Evolutionary conservation across 2,329 filamentous ascomycete genomes (phyloP).

Genomic region (Arachnomyces sp.): DNA sequence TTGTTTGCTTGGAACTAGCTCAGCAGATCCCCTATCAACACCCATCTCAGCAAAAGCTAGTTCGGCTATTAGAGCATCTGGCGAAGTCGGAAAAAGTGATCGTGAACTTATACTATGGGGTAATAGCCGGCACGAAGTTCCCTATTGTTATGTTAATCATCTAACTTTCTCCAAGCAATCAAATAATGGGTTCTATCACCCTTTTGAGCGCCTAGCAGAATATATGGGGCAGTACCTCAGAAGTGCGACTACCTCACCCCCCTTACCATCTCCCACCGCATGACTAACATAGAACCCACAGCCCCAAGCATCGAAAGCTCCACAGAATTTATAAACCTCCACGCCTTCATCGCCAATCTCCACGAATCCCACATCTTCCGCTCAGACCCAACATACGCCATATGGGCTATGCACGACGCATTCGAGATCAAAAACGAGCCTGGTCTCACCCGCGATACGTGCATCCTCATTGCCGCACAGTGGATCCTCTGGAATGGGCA

Average conservation of each 20-base stretch:
- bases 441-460: not conserved
- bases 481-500: not conserved
- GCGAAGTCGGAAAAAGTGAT: slow-evolving; percentile 1
- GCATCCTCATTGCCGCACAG: not conserved
- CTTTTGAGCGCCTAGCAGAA: no score
- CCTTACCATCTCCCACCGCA: no score
- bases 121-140: not conserved
- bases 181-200: no score
- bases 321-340: slow-evolving; percentile 4
- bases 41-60: slow-evolving; percentile 7
- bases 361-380: slow-evolving; percentile 2
- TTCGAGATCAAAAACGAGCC: slow-evolving; percentile 1
- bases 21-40: slow-evolving; percentile 6
- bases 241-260: no score
- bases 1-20: slow-evolving; percentile 3
- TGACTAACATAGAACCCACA: not conserved
- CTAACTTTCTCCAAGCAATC: no score
- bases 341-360: slow-evolving; percentile 5
- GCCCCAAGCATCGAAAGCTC: not conserved
- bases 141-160: no score
- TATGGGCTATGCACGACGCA: slow-evolving; percentile 5
- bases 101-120: not conserved
- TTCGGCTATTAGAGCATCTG: not conserved
- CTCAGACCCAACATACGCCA: not conserved
- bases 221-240: no score